phyloP scores from a whole-genome alignment of 2,329 filamentous ascomycete species.

The Scopulariopsis brevicaulis region DNA sequence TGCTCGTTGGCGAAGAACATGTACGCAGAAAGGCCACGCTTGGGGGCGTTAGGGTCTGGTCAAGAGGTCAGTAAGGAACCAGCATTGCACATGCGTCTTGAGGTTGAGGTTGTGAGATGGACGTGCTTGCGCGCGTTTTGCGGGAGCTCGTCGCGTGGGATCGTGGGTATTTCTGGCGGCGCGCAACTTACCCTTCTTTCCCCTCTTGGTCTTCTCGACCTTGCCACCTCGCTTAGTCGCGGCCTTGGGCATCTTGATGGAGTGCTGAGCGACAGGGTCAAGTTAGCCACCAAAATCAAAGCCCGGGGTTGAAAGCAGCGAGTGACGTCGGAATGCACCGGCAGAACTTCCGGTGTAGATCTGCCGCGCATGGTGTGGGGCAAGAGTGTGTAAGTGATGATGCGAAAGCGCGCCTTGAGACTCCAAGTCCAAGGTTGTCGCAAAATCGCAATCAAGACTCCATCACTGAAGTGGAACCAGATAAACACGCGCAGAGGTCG shows the following conservation, averaged over 20 bases:
- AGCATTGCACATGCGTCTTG: not conserved
- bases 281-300: not conserved
- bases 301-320: not conserved
- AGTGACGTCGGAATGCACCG: not conserved
- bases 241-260: conserved; percentile 46
- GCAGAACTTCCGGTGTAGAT: not conserved
- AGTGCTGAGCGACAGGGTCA: not conserved
- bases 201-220: conserved; percentile 38
- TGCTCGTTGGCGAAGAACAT: conserved; percentile 99
- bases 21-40: conserved; percentile 98
- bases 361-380: not conserved
- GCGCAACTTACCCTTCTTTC: conserved; percentile 46
- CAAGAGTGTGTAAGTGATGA: not conserved
- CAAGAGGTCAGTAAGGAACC: not conserved
- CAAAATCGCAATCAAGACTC: not conserved
- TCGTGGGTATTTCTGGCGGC: not conserved
- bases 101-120: not conserved
- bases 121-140: not conserved
- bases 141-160: not conserved
- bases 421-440: not conserved
- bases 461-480: not conserved
- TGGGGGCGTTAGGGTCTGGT: conserved; percentile 89
- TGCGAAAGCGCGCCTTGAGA: not conserved
- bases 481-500: not conserved
- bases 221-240: conserved; percentile 40